These are phyloP conservation scores for Hyparrhenia diplandra DNA, from an alignment of 176 grass and related monocot species.

Conservation along the genomic window DNA sequence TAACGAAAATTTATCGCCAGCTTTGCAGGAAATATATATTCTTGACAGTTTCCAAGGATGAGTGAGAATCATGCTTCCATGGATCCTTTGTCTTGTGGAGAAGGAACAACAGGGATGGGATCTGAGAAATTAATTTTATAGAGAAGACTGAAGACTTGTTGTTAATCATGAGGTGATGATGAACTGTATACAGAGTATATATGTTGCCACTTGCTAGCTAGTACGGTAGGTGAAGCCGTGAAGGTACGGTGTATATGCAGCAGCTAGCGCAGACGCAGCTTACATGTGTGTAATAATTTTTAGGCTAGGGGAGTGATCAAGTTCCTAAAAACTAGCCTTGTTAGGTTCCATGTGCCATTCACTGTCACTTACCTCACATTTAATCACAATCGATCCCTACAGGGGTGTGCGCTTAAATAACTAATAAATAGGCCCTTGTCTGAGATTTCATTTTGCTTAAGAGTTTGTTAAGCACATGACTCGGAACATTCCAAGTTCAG, in stretches of 20 bases:
- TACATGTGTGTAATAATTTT: background rate
- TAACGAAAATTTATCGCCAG: too few species aligned
- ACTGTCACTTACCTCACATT: background rate
- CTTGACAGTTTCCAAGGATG: too few species aligned
- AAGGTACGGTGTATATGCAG: background rate
- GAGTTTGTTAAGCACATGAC: background rate
- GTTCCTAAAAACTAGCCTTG: background rate
- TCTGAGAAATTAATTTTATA: background rate
- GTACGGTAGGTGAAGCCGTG: slow-evolving; percentile 17
- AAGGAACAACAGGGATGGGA: background rate
- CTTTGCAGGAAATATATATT: too few species aligned
- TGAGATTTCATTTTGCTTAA: too few species aligned
- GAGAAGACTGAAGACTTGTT: background rate
- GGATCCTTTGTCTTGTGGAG: background rate
- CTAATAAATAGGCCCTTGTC: background rate
- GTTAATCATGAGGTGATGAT: slow-evolving; percentile 12
- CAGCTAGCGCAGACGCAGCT: background rate
- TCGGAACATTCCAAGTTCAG: background rate
- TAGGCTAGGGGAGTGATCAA: background rate
- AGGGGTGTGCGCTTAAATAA: background rate
- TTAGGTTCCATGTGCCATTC: slow-evolving; percentile 22
- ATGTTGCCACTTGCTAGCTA: too few species aligned
- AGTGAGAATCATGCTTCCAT: background rate
- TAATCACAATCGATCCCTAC: background rate
- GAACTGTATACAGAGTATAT: background rate